Percentiles rank a stretch among this genome's conserved stretches.
Conservation (phyloP, 352 stramenopile species). For the Phytophthora melonis region DNA sequence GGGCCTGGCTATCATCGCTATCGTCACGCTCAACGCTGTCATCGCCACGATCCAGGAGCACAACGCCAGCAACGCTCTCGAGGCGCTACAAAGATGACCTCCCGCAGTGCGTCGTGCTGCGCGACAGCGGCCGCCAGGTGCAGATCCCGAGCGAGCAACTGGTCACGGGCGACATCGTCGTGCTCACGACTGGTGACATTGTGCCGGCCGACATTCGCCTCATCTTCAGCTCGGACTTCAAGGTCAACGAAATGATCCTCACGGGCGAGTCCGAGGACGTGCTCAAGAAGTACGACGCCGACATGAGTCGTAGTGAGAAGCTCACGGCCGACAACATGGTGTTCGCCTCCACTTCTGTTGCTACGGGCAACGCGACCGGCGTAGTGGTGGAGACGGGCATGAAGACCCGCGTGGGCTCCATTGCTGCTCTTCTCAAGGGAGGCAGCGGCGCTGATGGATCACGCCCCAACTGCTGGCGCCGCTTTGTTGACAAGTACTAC, state of each 20-base stretch:
- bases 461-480: constrained; percentile 57
- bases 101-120: constrained; percentile 66
- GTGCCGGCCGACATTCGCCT: constrained; percentile 93
- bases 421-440: constrained; percentile 64
- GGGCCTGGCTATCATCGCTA: constrained; percentile 73
- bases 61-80: constrained; percentile 74
- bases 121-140: constrained; percentile 59
- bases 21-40: constrained; percentile 77
- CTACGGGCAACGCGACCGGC: constrained; percentile 63
- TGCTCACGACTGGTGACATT: constrained; percentile 93
- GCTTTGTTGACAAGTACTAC: constrained; percentile 71
- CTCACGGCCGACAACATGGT: constrained; percentile 89
- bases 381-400: constrained; percentile 77
- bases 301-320: constrained; percentile 58
- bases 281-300: constrained; percentile 69
- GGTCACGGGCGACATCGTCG: constrained; percentile 81
- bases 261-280: constrained; percentile 93
- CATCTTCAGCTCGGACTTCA: constrained; percentile 80
- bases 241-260: constrained; percentile 95
- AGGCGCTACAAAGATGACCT: constrained; percentile 71
- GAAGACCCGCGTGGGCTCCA: constrained; percentile 69
- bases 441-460: constrained; percentile 30
- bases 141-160: constrained; percentile 70
- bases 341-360: constrained; percentile 91
- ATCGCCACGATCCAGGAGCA: constrained; percentile 77